phyloP scores from a whole-genome alignment of 2,329 filamentous ascomycete species.

The Colletotrichum scovillei region DNA sequence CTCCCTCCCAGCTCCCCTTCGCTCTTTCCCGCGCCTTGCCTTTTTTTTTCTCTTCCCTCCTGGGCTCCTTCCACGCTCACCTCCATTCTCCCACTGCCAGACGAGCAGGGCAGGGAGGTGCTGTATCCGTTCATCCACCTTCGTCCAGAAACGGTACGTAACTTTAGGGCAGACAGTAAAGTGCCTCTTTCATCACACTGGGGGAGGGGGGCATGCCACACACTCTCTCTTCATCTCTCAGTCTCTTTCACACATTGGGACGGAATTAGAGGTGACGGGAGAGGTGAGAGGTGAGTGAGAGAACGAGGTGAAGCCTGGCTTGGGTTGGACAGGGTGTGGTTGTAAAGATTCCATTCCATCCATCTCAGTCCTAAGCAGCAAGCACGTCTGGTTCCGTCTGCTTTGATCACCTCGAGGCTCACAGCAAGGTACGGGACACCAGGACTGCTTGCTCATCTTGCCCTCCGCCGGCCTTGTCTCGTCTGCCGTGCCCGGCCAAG shows the following conservation, averaged over 20 bases:
- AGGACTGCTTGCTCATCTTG: neutral
- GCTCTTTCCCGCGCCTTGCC: constrained; percentile 2
- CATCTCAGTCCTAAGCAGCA: too few relatives aligned
- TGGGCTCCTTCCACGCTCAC: neutral
- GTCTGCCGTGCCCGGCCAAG: neutral
- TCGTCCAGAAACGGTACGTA: constrained; percentile 22
- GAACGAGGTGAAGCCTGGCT: neutral
- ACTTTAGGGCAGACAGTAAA: neutral
- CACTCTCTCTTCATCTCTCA: neutral
- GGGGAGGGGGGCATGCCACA: neutral
- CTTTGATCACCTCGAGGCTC: neutral
- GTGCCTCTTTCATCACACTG: neutral
- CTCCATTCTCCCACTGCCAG: neutral
- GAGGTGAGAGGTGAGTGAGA: neutral
- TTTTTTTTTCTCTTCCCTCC: neutral
- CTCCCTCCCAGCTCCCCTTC: neutral
- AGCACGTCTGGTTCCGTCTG: neutral
- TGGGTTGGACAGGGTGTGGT: neutral
- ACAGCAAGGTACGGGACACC: neutral
- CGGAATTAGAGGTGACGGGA: neutral
- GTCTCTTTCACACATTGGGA: neutral
- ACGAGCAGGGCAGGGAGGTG: neutral
- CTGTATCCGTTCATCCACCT: neutral
- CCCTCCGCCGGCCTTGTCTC: neutral
- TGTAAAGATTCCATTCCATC: neutral